phyloP scores from a whole-genome alignment of 495 filamentous ascomycete genomes.

The Lindgomyces ingoldianus region DNA sequence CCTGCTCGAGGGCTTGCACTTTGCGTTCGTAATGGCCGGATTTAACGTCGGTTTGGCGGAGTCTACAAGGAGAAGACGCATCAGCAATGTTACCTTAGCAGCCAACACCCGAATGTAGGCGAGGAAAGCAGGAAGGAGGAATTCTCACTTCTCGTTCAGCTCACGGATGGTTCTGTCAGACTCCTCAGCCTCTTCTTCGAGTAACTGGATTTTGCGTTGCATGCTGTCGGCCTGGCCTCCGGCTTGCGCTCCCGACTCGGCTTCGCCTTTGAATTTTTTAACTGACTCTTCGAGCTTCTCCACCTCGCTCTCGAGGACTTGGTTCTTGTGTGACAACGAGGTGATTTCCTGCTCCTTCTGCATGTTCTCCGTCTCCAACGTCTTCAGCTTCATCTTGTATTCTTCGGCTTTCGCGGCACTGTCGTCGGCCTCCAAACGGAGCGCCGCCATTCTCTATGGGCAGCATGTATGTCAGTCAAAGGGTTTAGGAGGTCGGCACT shows the following conservation, averaged over 20 bases:
- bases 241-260: slow-evolving; percentile 70
- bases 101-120: background rate
- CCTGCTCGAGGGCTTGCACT: slow-evolving; percentile 88
- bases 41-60: slow-evolving; percentile 98
- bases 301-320: slow-evolving; percentile 80
- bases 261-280: slow-evolving; percentile 75
- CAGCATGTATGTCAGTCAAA: background rate
- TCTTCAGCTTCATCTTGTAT: slow-evolving; percentile 80
- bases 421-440: slow-evolving; percentile 90
- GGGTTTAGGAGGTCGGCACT: background rate
- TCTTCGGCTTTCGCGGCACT: slow-evolving; percentile 77
- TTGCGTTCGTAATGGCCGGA: slow-evolving; percentile 99
- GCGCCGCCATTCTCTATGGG: slow-evolving; percentile 82
- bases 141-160: slow-evolving; percentile 92
- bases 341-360: slow-evolving; percentile 97
- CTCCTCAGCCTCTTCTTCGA: slow-evolving; percentile 97
- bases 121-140: background rate
- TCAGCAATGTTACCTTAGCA: background rate
- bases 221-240: slow-evolving; percentile 85
- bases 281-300: slow-evolving; percentile 81
- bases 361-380: slow-evolving; percentile 90
- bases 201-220: slow-evolving; percentile 86
- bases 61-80: slow-evolving; percentile 55
- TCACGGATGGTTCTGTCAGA: slow-evolving; percentile 92
- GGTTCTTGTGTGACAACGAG: slow-evolving; percentile 89